A percentile compares a stretch with the other conserved stretches of the same genome.
phyloP scores from a whole-genome alignment of 1,139 yeast species.

The Arxiozyma slooffiae region DNA sequence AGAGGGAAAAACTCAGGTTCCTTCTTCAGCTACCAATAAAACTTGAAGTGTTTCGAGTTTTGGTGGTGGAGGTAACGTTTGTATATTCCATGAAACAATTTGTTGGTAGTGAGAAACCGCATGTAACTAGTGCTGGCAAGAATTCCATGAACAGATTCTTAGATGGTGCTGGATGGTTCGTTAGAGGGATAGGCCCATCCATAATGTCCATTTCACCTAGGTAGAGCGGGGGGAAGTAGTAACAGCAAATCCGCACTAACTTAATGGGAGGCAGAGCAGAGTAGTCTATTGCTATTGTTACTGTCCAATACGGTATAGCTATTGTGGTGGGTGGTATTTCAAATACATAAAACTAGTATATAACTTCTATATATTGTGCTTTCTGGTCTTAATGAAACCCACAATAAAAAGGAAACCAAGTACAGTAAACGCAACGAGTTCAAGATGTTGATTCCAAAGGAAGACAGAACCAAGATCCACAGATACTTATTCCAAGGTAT shows the following conservation, averaged over 20 bases:
- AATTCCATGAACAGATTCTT: background rate
- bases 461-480: constrained; percentile 99
- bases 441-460: constrained; percentile 94
- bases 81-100: background rate
- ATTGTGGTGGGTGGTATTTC: background rate
- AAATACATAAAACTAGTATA: constrained; percentile 1
- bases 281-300: background rate
- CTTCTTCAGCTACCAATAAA: background rate
- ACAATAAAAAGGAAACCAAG: background rate
- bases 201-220: background rate
- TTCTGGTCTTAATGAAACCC: background rate
- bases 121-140: background rate
- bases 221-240: background rate
- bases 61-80: background rate
- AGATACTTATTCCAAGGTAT: constrained; percentile 96
- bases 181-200: background rate
- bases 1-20: background rate
- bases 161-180: background rate
- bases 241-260: background rate
- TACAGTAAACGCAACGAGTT: constrained; percentile 2
- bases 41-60: background rate
- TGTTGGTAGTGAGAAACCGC: background rate
- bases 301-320: background rate
- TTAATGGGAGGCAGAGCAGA: background rate
- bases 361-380: background rate